These are phyloP conservation scores for Bolboschoenus planiculmis DNA, from an alignment of 176 grass and related monocot genomes.

Conservation along the genomic window DNA sequence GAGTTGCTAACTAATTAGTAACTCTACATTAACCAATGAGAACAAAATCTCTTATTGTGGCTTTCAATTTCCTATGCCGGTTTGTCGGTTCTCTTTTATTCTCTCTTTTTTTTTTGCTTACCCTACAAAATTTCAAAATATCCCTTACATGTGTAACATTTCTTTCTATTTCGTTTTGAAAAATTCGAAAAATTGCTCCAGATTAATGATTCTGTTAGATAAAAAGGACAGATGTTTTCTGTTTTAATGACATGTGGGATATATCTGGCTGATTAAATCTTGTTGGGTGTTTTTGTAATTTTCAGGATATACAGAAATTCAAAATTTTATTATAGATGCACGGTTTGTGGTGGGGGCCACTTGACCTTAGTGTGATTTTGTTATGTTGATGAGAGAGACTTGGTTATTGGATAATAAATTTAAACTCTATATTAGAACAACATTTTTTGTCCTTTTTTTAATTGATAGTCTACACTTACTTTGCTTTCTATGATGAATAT, in stretches of 20 bases:
- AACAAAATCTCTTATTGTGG: not conserved
- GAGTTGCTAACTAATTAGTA: slow-evolving; percentile 1
- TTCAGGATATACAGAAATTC: not conserved
- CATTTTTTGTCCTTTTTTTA: not conserved
- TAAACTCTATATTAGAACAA: not conserved
- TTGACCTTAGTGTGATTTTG: not conserved
- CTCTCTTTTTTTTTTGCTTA: not conserved
- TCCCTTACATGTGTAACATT: not conserved
- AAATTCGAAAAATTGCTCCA: not conserved
- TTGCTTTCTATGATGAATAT: not conserved
- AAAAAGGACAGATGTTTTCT: not conserved
- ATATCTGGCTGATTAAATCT: not conserved
- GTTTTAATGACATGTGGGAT: not conserved
- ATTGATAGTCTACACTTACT: not conserved
- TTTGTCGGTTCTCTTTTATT: not conserved
- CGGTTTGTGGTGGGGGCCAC: not conserved
- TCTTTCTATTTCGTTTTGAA: not conserved
- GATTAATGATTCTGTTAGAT: not conserved
- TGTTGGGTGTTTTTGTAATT: not conserved
- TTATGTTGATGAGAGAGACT: not conserved
- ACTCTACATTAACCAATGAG: not conserved
- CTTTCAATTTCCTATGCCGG: not conserved
- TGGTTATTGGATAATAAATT: not conserved
- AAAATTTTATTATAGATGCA: not conserved
- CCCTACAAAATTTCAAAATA: not conserved